Evolutionary conservation across 768 basidiomycete genomes (phyloP).

Genomic region (Hygrophorus pudorinus): DNA sequence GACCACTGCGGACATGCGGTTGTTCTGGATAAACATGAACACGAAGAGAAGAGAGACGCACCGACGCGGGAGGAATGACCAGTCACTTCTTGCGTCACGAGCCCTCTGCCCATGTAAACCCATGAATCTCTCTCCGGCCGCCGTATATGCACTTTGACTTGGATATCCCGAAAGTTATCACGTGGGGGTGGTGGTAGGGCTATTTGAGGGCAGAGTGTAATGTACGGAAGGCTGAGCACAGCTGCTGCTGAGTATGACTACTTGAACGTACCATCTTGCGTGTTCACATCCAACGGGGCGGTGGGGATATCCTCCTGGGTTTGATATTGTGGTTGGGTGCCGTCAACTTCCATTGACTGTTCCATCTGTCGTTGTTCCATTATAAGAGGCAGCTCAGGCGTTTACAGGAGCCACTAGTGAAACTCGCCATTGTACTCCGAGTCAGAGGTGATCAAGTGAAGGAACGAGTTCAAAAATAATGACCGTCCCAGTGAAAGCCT

Average conservation of each 20-base stretch:
- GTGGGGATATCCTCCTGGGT: too few relatives aligned
- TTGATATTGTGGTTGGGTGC: neutral
- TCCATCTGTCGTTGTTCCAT: neutral
- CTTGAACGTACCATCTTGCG: too few relatives aligned
- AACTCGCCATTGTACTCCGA: neutral
- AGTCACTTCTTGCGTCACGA: conserved; percentile 63
- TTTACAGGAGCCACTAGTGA: too few relatives aligned
- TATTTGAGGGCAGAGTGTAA: neutral
- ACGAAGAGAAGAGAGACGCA: conserved; percentile 25
- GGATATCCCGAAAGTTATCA: conserved; percentile 63
- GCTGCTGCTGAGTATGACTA: too few relatives aligned
- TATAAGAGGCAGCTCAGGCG: too few relatives aligned
- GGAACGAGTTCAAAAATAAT: too few relatives aligned
- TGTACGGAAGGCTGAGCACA: too few relatives aligned
- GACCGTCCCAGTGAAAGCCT: too few relatives aligned
- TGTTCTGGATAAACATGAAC: conserved; percentile 3
- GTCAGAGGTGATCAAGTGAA: neutral
- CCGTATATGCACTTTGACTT: conserved; percentile 79
- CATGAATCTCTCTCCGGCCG: conserved; percentile 72
- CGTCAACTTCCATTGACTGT: conserved; percentile 1
- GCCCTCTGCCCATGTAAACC: conserved; percentile 71
- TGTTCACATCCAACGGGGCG: too few relatives aligned
- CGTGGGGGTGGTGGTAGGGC: conserved; percentile 24
- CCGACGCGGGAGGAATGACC: conserved; percentile 78
- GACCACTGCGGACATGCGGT: conserved; percentile 34